Evolutionary conservation across 1,139 yeast genomes (phyloP).

Genomic region (Candida freyschussii): DNA sequence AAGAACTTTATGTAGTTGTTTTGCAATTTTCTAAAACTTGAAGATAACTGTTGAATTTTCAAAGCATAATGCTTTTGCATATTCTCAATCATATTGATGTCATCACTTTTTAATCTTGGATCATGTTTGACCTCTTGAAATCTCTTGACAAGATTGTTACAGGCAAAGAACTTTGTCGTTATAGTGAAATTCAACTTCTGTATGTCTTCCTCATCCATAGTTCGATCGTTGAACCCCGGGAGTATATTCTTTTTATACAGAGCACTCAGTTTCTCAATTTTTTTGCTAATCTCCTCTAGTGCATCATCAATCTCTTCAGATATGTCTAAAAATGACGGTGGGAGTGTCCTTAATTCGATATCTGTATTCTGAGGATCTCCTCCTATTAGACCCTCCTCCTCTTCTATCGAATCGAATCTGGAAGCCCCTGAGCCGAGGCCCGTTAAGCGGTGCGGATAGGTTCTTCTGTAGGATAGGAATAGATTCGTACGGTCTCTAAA

Average conservation of each 20-base stretch:
- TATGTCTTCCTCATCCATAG: conserved; percentile 64
- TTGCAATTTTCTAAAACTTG: conserved; percentile 79
- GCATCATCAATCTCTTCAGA: conserved; percentile 66
- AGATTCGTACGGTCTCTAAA: conserved; percentile 72
- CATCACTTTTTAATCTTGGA: conserved; percentile 36
- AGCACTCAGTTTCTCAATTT: conserved; percentile 47
- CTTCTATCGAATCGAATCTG: conserved; percentile 44
- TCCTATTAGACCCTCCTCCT: conserved; percentile 50
- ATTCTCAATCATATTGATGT: conserved; percentile 66
- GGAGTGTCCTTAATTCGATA: conserved; percentile 51
- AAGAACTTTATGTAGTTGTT: conserved; percentile 76
- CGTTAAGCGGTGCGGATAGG: conserved; percentile 50
- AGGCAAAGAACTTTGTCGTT: conserved; percentile 67
- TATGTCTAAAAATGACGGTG: conserved; percentile 76
- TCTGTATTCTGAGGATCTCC: conserved; percentile 18
- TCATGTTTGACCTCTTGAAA: conserved; percentile 47
- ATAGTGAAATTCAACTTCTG: conserved; percentile 72
- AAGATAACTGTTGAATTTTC: conserved; percentile 72
- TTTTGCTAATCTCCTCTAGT: conserved; percentile 48
- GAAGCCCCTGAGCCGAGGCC: conserved; percentile 22
- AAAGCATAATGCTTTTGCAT: conserved; percentile 81
- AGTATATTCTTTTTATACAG: conserved; percentile 78
- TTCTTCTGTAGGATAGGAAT: conserved; percentile 65
- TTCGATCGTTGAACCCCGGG: conserved; percentile 80
- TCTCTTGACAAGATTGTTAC: conserved; percentile 70